Evolutionary conservation across 352 stramenopile genomes (phyloP), one percentile per base, ranked within the genome.

Genomic region (Halophytophthora polymorphica): DNA sequence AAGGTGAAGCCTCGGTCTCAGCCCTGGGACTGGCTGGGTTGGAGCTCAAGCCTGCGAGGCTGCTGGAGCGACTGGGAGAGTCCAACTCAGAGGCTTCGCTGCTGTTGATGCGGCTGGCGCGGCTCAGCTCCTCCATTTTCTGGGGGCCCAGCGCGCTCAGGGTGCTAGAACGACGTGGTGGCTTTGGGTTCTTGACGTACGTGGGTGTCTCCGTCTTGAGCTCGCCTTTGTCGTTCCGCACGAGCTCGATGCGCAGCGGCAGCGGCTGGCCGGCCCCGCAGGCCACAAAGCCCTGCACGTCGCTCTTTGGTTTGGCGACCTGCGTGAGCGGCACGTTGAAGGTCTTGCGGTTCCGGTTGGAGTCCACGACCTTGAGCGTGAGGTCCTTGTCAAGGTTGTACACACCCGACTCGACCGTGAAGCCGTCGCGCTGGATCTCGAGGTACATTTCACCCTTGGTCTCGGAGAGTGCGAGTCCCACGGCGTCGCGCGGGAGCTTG

Each of bases 371-470:
- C 15, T 54, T 60, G 33, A 90, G 39, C 35, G 54, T 61, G 10
- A 90, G 41, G 23, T 58, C 54, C 3, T 58, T 46, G 29, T 86
- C 75, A 2, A 58, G 50, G 25, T 83, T 66, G 49, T 76, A 61
- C 8, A 90, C 65, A 38, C 58, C 61, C n/a, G 73, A 74, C n/a
- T 73, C 56, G 21, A 64, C 53, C 10, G 63, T 77, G 57, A 56
- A 64, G 21, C 67, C 71, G 11, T 82, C 63, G 45, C 89, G 89
- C 50, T 79, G 70, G 28, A 88, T 46, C 21, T 69, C 48, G 42
- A 92, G 59, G 56, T 79, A 82, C 77, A 90, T 89, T 45, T 89
- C 77, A 34, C 79, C 77, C 60, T 90, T 90, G 59, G 75, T 54
- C 29, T 52, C 54, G 8, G 56, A 58, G 34, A 69, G 47, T 33